phyloP scores from a whole-genome alignment of 345 rosid species.

The Salix caprea region DNA sequence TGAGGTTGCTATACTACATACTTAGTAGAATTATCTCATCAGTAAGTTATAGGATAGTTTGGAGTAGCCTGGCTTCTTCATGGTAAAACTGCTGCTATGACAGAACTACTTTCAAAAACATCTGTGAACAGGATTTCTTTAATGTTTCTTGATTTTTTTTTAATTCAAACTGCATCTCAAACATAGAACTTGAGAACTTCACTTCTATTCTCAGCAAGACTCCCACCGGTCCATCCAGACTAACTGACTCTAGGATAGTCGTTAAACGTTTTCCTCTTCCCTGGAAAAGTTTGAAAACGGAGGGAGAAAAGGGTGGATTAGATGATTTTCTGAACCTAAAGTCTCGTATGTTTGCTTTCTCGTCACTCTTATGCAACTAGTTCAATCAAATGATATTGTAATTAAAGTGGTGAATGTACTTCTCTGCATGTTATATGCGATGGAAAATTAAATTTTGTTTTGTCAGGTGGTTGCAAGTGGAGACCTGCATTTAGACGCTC shows the following conservation, averaged over 20 bases:
- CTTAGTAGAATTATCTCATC: neutral
- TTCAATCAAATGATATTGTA: neutral
- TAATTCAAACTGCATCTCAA: neutral
- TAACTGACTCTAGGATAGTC: neutral
- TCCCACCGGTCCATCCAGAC: neutral
- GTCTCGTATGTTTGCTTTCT: neutral
- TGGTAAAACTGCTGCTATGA: neutral
- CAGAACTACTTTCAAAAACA: neutral
- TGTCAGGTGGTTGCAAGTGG: conserved; percentile 73
- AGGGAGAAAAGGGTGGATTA: neutral
- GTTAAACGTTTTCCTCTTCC: neutral
- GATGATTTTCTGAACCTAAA: neutral
- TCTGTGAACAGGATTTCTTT: neutral
- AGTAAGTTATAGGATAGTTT: neutral
- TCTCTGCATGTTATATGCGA: neutral
- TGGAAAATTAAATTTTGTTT: neutral
- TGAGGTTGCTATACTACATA: neutral
- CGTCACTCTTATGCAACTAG: neutral
- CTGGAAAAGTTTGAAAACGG: neutral
- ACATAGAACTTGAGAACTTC: neutral
- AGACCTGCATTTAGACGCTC: conserved; percentile 69
- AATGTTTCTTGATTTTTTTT: neutral
- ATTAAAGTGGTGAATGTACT: neutral
- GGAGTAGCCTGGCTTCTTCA: neutral
- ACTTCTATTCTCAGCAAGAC: neutral